These are phyloP conservation scores for Arxiozyma slooffiae DNA, from an alignment of 1,139 yeast species.

Conservation along the genomic window DNA sequence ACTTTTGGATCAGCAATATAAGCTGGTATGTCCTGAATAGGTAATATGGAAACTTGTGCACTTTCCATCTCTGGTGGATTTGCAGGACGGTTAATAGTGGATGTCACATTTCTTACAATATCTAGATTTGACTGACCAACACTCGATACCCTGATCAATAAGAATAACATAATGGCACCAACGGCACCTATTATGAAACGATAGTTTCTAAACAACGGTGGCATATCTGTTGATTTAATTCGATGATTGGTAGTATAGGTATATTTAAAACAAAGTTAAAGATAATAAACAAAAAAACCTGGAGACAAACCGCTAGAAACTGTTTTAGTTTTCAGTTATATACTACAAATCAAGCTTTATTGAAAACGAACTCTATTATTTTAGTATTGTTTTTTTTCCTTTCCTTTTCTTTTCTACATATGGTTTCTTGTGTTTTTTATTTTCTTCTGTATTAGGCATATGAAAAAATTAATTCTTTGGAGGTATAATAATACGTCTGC, in stretches of 20 bases:
- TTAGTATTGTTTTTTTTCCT: too few species aligned
- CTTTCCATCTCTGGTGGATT: conserved; percentile 15
- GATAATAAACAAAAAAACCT: too few species aligned
- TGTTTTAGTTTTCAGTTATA: not conserved
- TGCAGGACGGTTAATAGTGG: conserved; percentile 15
- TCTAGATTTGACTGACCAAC: conserved; percentile 10
- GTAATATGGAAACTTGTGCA: conserved; percentile 9
- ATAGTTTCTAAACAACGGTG: conserved; percentile 24
- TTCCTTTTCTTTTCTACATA: too few species aligned
- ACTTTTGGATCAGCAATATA: conserved; percentile 18
- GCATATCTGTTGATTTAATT: conserved; percentile 6
- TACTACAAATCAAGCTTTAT: too few species aligned
- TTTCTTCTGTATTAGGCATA: too few species aligned
- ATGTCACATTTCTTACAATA: conserved; percentile 16
- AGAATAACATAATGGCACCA: conserved; percentile 27
- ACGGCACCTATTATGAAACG: conserved; percentile 28
- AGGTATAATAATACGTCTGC: too few species aligned
- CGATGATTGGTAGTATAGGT: not conserved
- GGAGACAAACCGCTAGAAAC: not conserved
- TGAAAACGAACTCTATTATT: too few species aligned
- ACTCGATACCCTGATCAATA: conserved; percentile 25
- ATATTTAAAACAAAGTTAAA: too few species aligned
- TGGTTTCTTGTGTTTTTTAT: too few species aligned
- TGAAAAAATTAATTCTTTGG: not conserved
- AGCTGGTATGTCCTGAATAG: conserved; percentile 22